Conservation (phyloP, 257 asterid species). For the Haberlea rhodopensis region DNA sequence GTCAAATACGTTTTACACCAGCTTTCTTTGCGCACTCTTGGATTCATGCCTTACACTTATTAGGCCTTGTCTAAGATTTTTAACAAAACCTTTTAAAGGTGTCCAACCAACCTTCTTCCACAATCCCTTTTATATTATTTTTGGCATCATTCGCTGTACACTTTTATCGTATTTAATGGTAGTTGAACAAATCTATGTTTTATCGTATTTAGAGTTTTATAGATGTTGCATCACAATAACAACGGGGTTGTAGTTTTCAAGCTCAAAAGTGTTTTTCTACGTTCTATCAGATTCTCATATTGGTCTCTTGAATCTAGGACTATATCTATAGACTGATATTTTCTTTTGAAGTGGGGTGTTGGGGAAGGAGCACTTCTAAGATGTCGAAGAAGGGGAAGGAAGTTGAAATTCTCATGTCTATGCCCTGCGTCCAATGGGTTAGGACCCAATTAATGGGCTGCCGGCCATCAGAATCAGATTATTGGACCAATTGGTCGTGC, state of each 20-base stretch:
- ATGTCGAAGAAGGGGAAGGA: background rate
- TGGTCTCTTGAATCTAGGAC: background rate
- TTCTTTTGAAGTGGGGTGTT: background rate
- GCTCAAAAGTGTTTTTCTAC: background rate
- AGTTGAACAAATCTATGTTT: no score
- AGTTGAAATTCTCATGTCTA: background rate
- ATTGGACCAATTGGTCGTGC: no score
- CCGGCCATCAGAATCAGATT: background rate
- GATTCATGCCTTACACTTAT: no score
- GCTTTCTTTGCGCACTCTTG: background rate
- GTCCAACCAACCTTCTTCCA: no score
- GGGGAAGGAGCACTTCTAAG: background rate
- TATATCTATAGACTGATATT: background rate
- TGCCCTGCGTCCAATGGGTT: background rate
- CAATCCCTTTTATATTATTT: no score
- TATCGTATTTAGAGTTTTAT: no score
- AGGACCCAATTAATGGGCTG: background rate
- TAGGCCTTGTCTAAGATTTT: no score
- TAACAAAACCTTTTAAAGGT: no score
- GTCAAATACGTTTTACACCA: slow-evolving; percentile 1
- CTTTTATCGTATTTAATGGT: no score
- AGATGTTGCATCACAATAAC: no score
- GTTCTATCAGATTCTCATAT: background rate
- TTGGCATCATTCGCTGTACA: background rate
- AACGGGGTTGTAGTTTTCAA: no score